phyloP scores from a whole-genome alignment of 2,329 filamentous ascomycete species.

The Curvularia spicifera region DNA sequence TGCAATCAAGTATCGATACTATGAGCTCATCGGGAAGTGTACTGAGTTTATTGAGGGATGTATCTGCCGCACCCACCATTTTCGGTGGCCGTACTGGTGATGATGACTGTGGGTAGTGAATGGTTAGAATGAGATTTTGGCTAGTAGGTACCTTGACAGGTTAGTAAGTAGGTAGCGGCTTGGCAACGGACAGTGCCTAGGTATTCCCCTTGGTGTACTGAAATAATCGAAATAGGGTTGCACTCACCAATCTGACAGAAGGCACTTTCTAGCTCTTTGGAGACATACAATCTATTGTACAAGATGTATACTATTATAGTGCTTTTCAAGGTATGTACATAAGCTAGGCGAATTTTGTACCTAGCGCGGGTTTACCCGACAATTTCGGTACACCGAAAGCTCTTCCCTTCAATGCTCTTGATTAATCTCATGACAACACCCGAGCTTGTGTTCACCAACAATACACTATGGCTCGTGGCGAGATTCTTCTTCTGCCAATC shows the following conservation, averaged over 20 bases:
- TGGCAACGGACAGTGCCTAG: not conserved
- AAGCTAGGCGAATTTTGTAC: too few species aligned
- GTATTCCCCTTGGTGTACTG: not conserved
- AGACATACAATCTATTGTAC: too few species aligned
- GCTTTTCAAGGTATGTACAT: too few species aligned
- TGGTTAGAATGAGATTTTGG: slow-evolving; percentile 37
- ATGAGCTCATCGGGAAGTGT: slow-evolving; percentile 17
- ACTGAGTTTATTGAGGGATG: not conserved
- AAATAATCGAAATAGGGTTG: too few species aligned
- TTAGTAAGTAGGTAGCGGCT: not conserved
- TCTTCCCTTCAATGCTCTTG: too few species aligned
- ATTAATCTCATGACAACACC: too few species aligned
- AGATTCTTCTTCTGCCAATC: not conserved
- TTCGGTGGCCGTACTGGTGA: not conserved
- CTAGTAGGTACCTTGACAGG: slow-evolving; percentile 28
- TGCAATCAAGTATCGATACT: slow-evolving; percentile 8
- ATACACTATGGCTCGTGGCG: not conserved
- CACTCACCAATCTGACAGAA: too few species aligned
- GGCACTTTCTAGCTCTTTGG: too few species aligned
- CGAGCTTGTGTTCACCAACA: not conserved
- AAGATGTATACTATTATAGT: too few species aligned
- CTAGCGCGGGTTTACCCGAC: too few species aligned
- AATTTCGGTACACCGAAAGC: too few species aligned
- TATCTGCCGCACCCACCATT: not conserved
- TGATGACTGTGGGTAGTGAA: not conserved